These are phyloP conservation scores for Gossypium trilobum DNA, from an alignment of 441 rosid genomes.

Conservation along the genomic window DNA sequence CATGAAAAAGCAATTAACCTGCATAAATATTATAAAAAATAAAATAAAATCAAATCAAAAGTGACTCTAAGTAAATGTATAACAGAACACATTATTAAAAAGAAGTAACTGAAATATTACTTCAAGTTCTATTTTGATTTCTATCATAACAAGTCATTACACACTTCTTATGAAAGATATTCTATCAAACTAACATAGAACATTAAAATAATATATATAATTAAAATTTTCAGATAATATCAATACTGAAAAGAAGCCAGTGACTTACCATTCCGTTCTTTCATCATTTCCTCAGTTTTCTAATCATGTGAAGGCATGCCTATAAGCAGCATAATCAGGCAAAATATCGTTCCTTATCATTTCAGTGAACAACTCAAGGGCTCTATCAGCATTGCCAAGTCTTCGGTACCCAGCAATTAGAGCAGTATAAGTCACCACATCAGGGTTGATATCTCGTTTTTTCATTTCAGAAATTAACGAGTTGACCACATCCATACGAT, in stretches of 20 bases:
- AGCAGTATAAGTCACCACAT: constrained; percentile 36
- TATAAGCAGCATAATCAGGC: constrained; percentile 22
- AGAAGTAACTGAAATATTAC: too few species aligned
- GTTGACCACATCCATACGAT: constrained; percentile 36
- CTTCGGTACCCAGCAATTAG: constrained; percentile 33
- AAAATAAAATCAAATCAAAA: neutral
- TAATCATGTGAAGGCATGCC: neutral
- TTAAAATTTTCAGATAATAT: neutral
- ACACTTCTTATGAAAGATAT: neutral
- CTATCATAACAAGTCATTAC: too few species aligned
- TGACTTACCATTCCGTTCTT: constrained; percentile 20
- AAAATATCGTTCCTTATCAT: constrained; percentile 33
- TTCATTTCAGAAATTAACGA: constrained; percentile 34
- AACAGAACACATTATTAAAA: too few species aligned
- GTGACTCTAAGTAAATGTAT: too few species aligned
- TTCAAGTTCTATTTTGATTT: too few species aligned
- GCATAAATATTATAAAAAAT: neutral
- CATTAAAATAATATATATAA: neutral
- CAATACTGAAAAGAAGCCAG: neutral
- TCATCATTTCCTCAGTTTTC: constrained; percentile 2
- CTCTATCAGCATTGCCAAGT: constrained; percentile 24
- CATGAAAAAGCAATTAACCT: neutral
- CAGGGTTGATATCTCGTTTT: constrained; percentile 26
- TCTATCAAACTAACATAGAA: neutral
- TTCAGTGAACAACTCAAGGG: constrained; percentile 29